A percentile compares a stretch with the other conserved stretches of the same genome.
Evolutionary conservation across 2,329 filamentous ascomycete species (phyloP).

Genomic region (Harringtonia aguacate): DNA sequence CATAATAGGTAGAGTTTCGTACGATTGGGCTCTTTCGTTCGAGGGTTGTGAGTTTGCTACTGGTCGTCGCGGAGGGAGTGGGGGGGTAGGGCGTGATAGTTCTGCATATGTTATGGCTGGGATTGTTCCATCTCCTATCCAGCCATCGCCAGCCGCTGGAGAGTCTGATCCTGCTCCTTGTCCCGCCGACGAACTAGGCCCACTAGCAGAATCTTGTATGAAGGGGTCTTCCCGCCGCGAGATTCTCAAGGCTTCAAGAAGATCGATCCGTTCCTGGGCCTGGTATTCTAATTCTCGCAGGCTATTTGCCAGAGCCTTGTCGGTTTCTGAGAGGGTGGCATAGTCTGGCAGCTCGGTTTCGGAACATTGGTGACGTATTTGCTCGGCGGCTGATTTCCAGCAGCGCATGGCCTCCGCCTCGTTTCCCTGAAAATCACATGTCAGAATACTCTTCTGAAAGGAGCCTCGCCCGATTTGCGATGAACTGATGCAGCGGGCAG

Average conservation of each 20-base stretch:
- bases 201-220: conserved; percentile 1
- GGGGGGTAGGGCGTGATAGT: conserved; percentile 55
- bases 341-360: conserved; percentile 31
- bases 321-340: conserved; percentile 55
- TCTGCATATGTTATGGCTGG: conserved; percentile 71
- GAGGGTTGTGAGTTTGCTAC: conserved; percentile 35
- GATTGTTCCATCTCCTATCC: conserved; percentile 72
- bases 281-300: conserved; percentile 76
- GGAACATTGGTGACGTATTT: conserved; percentile 78
- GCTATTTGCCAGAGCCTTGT: conserved; percentile 72
- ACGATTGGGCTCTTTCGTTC: conserved; percentile 33
- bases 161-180: not conserved
- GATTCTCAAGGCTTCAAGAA: conserved; percentile 69
- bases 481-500: too few relatives aligned
- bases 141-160: conserved; percentile 31
- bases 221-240: conserved; percentile 37
- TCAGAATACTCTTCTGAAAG: too few relatives aligned
- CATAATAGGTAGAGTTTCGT: conserved; percentile 16
- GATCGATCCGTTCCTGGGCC: conserved; percentile 85
- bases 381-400: conserved; percentile 80
- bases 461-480: too few relatives aligned
- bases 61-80: conserved; percentile 33
- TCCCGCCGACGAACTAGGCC: not conserved
- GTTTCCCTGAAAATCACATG: conserved; percentile 55
- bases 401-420: conserved; percentile 82